phyloP scores from a whole-genome alignment of 106 monocot genomes.

The Dioscorea dumetorum region DNA sequence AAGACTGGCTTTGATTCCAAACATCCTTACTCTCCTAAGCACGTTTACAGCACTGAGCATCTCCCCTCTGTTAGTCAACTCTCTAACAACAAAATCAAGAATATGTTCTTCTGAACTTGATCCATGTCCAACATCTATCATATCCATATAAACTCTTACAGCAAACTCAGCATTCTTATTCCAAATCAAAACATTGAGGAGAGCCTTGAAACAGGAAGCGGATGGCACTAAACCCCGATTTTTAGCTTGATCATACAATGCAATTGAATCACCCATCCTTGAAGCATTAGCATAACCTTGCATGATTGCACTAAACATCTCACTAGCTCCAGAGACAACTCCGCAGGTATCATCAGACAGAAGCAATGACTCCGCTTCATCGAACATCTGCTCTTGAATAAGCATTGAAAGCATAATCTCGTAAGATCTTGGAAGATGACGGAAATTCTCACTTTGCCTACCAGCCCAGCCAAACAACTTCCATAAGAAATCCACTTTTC shows the following conservation, averaged over 20 bases:
- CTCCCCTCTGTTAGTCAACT: conserved; percentile 35
- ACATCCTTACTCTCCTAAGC: conserved; percentile 23
- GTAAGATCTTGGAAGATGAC: conserved; percentile 62
- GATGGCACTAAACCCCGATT: conserved; percentile 23
- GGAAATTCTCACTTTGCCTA: conserved; percentile 30
- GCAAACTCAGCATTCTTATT: conserved; percentile 24
- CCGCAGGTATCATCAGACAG: conserved; percentile 10
- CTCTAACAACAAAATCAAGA: conserved; percentile 36
- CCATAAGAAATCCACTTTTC: conserved; percentile 43
- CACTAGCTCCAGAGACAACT: conserved; percentile 8
- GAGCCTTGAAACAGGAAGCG: conserved; percentile 35
- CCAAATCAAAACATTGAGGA: conserved; percentile 28
- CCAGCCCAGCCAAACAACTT: conserved; percentile 60
- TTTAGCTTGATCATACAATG: conserved; percentile 41
- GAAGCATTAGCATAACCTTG: conserved; percentile 32
- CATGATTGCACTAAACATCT: conserved; percentile 50
- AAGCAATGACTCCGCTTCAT: conserved; percentile 56
- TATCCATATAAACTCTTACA: conserved; percentile 56
- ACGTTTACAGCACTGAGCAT: conserved; percentile 44
- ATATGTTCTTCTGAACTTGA: conserved; percentile 25
- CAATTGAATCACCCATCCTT: conserved; percentile 27
- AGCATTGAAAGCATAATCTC: conserved; percentile 56
- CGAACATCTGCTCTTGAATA: conserved; percentile 30
- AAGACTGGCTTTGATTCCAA: conserved; percentile 19
- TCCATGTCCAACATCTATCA: conserved; percentile 41